Evolutionary conservation across 2,329 filamentous ascomycete species (phyloP).

Genomic region (Fusarium domesticum): DNA sequence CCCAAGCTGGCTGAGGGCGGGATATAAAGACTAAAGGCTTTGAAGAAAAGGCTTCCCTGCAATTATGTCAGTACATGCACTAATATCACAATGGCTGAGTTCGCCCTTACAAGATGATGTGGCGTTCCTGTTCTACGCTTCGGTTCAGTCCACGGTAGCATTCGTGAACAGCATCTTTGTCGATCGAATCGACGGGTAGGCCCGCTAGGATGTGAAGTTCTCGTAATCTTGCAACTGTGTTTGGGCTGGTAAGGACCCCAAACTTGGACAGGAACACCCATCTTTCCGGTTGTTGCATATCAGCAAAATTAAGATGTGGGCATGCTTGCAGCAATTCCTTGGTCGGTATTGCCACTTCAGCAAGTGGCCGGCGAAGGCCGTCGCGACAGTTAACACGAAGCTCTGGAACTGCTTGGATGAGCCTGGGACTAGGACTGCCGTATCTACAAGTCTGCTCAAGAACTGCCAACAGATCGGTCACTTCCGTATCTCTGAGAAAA

Average conservation of each 20-base stretch:
- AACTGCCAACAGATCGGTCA: background rate
- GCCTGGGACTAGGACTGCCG: background rate
- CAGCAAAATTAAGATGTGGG: conserved; percentile 7
- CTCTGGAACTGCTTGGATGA: background rate
- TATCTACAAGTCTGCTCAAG: background rate
- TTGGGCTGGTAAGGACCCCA: conserved; percentile 1
- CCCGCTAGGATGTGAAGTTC: conserved; percentile 1
- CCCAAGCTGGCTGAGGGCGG: conserved; percentile 4
- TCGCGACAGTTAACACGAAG: background rate
- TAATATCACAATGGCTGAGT: background rate
- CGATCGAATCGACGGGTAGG: background rate
- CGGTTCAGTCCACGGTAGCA: conserved; percentile 1
- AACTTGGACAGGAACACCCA: conserved; percentile 5
- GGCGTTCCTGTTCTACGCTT: background rate
- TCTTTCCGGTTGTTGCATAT: background rate
- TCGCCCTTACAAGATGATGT: background rate
- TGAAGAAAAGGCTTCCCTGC: background rate
- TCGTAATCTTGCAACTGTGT: conserved; percentile 2
- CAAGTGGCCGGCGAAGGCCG: background rate
- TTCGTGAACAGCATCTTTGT: conserved; percentile 3
- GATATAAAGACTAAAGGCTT: conserved; percentile 5
- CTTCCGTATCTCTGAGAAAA: background rate
- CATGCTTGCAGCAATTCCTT: conserved; percentile 1
- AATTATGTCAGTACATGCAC: background rate
- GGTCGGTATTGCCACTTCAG: conserved; percentile 6